phyloP scores from a whole-genome alignment of 495 filamentous ascomycete genomes.

The Penicillium soppii region DNA sequence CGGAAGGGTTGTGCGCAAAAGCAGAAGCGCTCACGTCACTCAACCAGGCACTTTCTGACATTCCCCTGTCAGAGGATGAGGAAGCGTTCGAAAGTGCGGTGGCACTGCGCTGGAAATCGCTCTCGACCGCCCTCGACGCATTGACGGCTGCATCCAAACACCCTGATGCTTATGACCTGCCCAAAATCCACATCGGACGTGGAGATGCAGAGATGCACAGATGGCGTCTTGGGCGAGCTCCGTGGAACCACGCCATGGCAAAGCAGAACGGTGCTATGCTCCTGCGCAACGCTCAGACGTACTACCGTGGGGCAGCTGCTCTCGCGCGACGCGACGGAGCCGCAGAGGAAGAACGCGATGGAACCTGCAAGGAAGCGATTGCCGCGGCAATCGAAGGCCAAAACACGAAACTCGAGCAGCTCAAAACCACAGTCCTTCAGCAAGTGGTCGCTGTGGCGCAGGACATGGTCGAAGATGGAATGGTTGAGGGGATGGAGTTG shows the following conservation, averaged over 20 bases:
- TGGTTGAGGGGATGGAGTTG: constrained; percentile 38
- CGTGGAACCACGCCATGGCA: constrained; percentile 45
- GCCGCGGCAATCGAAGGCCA: constrained; percentile 44
- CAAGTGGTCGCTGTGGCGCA: constrained; percentile 38
- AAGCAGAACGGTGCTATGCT: constrained; percentile 49
- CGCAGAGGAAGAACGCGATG: constrained; percentile 47
- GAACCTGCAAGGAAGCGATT: constrained; percentile 43
- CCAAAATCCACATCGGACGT: constrained; percentile 59
- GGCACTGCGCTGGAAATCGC: constrained; percentile 47
- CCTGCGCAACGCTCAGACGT: constrained; percentile 62
- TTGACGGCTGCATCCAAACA: constrained; percentile 56
- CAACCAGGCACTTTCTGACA: constrained; percentile 41
- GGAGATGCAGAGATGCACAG: constrained; percentile 64
- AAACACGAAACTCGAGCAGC: constrained; percentile 36
- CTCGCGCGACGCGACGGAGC: constrained; percentile 43
- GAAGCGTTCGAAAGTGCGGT: constrained; percentile 27
- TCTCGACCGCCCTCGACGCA: constrained; percentile 45
- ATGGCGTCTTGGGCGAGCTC: constrained; percentile 50
- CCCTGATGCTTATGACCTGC: constrained; percentile 49
- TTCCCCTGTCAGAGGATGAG: constrained; percentile 28
- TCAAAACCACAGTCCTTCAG: constrained; percentile 30
- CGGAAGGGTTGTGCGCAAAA: constrained; percentile 53
- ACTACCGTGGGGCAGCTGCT: constrained; percentile 59
- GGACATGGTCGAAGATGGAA: constrained; percentile 53
- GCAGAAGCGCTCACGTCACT: constrained; percentile 60